Percentiles rank a stretch among this genome's conserved stretches.
These are phyloP conservation scores for Trypanosoma lewisi DNA, from an alignment of 208 protist species.

Conservation along the genomic window DNA sequence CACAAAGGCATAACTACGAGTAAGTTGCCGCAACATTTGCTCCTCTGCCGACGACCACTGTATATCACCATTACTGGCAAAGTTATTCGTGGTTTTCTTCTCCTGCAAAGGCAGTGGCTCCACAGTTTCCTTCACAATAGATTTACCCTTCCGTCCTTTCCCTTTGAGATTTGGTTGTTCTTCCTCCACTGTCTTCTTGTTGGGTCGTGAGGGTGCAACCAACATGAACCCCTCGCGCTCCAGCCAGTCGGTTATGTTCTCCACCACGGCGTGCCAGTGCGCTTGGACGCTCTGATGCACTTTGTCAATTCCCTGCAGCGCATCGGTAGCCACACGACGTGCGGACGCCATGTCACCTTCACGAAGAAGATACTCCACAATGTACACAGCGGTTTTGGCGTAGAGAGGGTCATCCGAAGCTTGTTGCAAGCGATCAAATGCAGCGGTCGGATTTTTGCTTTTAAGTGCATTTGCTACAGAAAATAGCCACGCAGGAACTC, in stretches of 20 bases:
- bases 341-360: conserved; percentile 31
- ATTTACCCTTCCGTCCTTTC: conserved; percentile 2
- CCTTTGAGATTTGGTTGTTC: neutral
- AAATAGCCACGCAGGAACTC: conserved; percentile 39
- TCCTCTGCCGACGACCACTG: conserved; percentile 54
- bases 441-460: neutral
- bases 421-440: conserved; percentile 35
- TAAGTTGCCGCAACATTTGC: conserved; percentile 75
- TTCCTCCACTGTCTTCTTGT: conserved; percentile 6
- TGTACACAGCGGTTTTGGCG: conserved; percentile 40
- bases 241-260: conserved; percentile 25
- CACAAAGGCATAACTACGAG: conserved; percentile 53
- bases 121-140: conserved; percentile 10
- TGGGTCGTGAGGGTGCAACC: conserved; percentile 2
- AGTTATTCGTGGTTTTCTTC: conserved; percentile 22
- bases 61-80: conserved; percentile 4
- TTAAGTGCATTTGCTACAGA: conserved; percentile 30
- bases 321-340: conserved; percentile 22
- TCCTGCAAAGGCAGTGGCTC: neutral
- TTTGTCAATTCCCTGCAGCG: conserved; percentile 19
- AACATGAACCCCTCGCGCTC: conserved; percentile 26
- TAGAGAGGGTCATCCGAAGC: conserved; percentile 46
- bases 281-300: conserved; percentile 14
- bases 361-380: conserved; percentile 45
- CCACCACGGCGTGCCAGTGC: conserved; percentile 11